Base-by-base conservation (phyloP, 2,329 filamentous ascomycete species). In the Fusarium sp. region DNA sequence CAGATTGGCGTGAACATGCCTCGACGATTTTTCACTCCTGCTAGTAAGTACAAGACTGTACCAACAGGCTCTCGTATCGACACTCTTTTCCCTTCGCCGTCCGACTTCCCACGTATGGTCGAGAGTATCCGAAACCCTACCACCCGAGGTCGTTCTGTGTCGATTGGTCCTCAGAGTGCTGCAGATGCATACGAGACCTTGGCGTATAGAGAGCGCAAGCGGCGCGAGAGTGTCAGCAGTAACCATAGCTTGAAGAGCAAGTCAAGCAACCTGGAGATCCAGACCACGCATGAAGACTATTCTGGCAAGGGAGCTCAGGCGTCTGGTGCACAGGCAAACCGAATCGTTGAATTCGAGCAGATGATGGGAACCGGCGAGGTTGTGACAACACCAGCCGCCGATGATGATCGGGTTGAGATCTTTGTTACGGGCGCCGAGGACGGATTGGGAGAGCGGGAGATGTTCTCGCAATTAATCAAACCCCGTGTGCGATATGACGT, bases 141-240 rank as follows among this genome's bases (percentile, higher is more conserved):
- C 9, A 84, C 83, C 20, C 88, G 94, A 67, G 92, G 92, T 70
- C 90, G 96, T 58, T 93, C 95, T 38, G 90, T 98, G 39, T 98
- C 95, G 11, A 89, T 98, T 60, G 96, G 96, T 0, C 96, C 96
- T 4, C 96, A 98, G 83, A 98, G 95, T 51, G 95, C 95, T 69
- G 96, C 96, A 5, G 96, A 99, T 83, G 96, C 95, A 30, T 98
- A 98, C 83, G 96, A 99, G 84, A 94, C 95, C 26, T 87, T 99
- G 55, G 96, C 96, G 11, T 98, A 98, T 80, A 91, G 96, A 26
- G 94, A 98, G 78, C 83, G 88, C 28, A 84, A 85, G 64, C 83
- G 89, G 36, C 81, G 88, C 38, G 89, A 90, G 83, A 88, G 89
- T 80, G 81, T 89, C 47, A 80, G 84, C 65, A 87, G 88, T 78